Conservation (phyloP, 2,329 filamentous ascomycete species). For the Epicoccum nigrum region DNA sequence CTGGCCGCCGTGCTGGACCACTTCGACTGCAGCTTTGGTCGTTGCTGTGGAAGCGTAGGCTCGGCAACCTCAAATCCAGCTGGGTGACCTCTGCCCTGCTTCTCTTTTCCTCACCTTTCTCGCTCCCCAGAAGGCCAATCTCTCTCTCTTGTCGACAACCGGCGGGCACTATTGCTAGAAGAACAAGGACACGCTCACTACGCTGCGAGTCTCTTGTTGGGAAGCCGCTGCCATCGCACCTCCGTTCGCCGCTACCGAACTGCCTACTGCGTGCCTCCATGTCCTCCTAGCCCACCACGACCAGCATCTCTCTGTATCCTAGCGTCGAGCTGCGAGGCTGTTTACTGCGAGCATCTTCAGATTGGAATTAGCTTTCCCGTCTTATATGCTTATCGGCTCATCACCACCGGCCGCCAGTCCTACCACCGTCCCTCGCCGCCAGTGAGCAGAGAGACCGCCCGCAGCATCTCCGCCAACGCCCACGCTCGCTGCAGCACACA, state of each 20-base stretch:
- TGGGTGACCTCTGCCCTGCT: slow-evolving; percentile 37
- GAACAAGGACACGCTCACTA: slow-evolving; percentile 30
- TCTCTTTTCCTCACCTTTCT: slow-evolving; percentile 47
- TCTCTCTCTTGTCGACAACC: slow-evolving; percentile 24
- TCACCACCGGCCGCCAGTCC: slow-evolving; percentile 23
- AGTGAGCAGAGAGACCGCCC: slow-evolving; percentile 24
- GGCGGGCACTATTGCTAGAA: slow-evolving; percentile 22
- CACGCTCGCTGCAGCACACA: slow-evolving; percentile 31
- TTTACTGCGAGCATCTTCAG: slow-evolving; percentile 45
- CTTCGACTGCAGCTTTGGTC: slow-evolving; percentile 32
- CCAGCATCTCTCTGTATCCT: slow-evolving; percentile 19
- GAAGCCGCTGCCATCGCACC: slow-evolving; percentile 23
- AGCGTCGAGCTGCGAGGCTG: slow-evolving; percentile 22
- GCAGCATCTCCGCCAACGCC: slow-evolving; percentile 22
- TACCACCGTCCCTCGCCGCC: slow-evolving; percentile 27
- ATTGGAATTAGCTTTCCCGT: slow-evolving; percentile 50
- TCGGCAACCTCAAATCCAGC: slow-evolving; percentile 47
- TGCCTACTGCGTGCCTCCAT: slow-evolving; percentile 26
- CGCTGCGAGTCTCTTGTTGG: slow-evolving; percentile 27
- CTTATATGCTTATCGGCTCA: slow-evolving; percentile 46
- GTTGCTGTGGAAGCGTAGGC: slow-evolving; percentile 25
- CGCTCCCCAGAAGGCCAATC: slow-evolving; percentile 47
- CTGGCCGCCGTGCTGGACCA: slow-evolving; percentile 28
- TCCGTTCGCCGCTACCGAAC: slow-evolving; percentile 28
- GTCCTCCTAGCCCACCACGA: slow-evolving; percentile 23